A percentile compares a stretch with the other conserved stretches of the same genome.
Evolutionary conservation across 2,329 filamentous ascomycete species (phyloP).

Genomic region (Rhinocladiella mackenziei): DNA sequence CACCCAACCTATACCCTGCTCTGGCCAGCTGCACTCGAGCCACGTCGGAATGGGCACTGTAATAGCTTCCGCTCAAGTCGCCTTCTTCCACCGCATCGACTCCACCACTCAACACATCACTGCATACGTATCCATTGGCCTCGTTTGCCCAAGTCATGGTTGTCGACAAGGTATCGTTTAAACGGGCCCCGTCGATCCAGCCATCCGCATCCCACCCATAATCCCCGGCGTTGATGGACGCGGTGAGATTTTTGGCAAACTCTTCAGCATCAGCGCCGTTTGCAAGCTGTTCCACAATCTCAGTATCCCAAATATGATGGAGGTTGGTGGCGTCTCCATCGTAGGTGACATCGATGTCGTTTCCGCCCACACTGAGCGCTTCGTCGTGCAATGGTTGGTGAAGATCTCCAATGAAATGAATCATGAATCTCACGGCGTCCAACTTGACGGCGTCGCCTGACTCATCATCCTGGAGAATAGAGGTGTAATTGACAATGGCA

Average conservation of each 20-base stretch:
- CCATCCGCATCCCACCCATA: conserved; percentile 16
- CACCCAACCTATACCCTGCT: conserved; percentile 65
- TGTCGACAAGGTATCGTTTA: conserved; percentile 32
- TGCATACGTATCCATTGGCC: conserved; percentile 59
- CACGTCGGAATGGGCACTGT: conserved; percentile 20
- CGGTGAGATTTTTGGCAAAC: conserved; percentile 56
- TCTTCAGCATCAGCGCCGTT: conserved; percentile 42
- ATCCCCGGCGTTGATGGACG: conserved; percentile 38
- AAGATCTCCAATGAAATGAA: conserved; percentile 64
- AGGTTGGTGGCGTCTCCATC: conserved; percentile 57
- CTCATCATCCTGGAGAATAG: conserved; percentile 39
- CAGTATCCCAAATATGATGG: conserved; percentile 68
- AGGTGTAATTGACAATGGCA: conserved; percentile 50
- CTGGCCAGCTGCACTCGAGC: conserved; percentile 51
- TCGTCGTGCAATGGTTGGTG: conserved; percentile 65
- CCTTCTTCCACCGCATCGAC: conserved; percentile 54
- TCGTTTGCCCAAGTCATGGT: conserved; percentile 55
- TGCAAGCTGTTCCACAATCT: conserved; percentile 43
- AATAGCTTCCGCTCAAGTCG: conserved; percentile 26
- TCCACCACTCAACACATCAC: conserved; percentile 61
- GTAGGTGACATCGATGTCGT: conserved; percentile 65
- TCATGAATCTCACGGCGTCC: conserved; percentile 46
- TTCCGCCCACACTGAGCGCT: conserved; percentile 62
- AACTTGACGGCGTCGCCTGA: conserved; percentile 28
- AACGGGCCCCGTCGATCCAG: conserved; percentile 8